Evolutionary conservation across 2,329 filamentous ascomycete genomes (phyloP).

Genomic region (Venturia carpophila): DNA sequence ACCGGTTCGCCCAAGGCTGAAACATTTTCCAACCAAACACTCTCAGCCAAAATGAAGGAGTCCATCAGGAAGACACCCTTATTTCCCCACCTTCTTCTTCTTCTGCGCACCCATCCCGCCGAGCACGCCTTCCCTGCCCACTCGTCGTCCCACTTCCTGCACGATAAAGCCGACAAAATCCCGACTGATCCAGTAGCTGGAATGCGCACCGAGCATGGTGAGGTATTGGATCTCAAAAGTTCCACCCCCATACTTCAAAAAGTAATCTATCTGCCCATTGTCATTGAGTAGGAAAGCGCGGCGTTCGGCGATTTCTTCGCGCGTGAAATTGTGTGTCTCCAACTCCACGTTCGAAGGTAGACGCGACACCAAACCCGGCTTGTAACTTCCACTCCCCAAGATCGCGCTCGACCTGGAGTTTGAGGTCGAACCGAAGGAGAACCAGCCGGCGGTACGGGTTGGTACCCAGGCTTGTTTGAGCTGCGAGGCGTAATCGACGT

Average conservation of each 20-base stretch:
- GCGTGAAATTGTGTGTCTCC: constrained; percentile 88
- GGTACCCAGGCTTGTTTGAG: constrained; percentile 76
- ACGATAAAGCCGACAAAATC: constrained; percentile 91
- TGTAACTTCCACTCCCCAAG: constrained; percentile 17
- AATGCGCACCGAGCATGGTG: constrained; percentile 93
- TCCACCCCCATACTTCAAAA: constrained; percentile 72
- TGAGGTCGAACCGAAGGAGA: constrained; percentile 28
- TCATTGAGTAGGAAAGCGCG: constrained; percentile 85
- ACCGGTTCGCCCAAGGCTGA: not conserved
- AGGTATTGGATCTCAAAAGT: constrained; percentile 91
- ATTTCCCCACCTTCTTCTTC: constrained; percentile 29
- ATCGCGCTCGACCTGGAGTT: constrained; percentile 20
- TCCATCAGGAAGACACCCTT: not conserved
- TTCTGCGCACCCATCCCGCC: constrained; percentile 49
- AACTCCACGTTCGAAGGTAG: constrained; percentile 62
- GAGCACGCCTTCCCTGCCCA: constrained; percentile 55
- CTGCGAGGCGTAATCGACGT: constrained; percentile 66
- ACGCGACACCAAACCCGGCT: constrained; percentile 29
- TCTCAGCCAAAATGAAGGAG: not conserved
- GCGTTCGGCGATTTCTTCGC: constrained; percentile 86
- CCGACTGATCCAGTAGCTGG: constrained; percentile 80
- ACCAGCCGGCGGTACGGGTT: constrained; percentile 50
- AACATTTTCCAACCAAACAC: not conserved
- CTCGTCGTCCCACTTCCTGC: constrained; percentile 70
- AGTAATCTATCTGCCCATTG: constrained; percentile 93